phyloP scores from a whole-genome alignment of 805 yeast species.

The Starmerella stellata region DNA sequence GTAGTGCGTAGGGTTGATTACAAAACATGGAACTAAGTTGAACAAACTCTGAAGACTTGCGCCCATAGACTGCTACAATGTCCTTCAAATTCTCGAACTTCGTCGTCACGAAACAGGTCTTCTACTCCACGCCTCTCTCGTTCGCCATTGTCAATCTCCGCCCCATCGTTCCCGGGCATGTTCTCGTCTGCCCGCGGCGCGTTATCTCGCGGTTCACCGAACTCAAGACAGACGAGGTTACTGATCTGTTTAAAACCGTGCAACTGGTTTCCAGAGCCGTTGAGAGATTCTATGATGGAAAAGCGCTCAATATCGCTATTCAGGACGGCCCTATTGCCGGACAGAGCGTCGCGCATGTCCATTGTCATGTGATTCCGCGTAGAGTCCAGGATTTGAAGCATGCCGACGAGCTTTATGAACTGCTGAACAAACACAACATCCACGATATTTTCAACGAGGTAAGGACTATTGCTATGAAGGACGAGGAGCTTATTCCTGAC shows the following conservation, averaged over 20 bases:
- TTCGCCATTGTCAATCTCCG: constrained; percentile 80
- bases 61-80: too few species aligned
- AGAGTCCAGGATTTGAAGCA: constrained; percentile 35
- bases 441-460: constrained; percentile 25
- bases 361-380: constrained; percentile 85
- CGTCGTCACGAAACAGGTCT: constrained; percentile 23
- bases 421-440: constrained; percentile 39
- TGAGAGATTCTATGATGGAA: constrained; percentile 50
- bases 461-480: constrained; percentile 19
- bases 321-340: constrained; percentile 97
- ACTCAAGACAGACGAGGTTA: constrained; percentile 45
- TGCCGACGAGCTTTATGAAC: constrained; percentile 59
- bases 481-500: constrained; percentile 26
- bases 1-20: too few species aligned
- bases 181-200: constrained; percentile 69
- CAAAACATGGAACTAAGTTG: too few species aligned
- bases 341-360: constrained; percentile 88
- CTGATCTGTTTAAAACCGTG: constrained; percentile 61
- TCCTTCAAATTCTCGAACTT: constrained; percentile 21
- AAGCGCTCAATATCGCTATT: constrained; percentile 71
- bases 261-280: constrained; percentile 56
- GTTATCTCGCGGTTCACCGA: constrained; percentile 49
- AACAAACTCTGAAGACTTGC: too few species aligned
- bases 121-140: constrained; percentile 41
- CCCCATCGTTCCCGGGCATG: constrained; percentile 91